These are phyloP conservation scores for Noccaea bulbosa DNA, from an alignment of 345 rosid species.

Conservation along the genomic window DNA sequence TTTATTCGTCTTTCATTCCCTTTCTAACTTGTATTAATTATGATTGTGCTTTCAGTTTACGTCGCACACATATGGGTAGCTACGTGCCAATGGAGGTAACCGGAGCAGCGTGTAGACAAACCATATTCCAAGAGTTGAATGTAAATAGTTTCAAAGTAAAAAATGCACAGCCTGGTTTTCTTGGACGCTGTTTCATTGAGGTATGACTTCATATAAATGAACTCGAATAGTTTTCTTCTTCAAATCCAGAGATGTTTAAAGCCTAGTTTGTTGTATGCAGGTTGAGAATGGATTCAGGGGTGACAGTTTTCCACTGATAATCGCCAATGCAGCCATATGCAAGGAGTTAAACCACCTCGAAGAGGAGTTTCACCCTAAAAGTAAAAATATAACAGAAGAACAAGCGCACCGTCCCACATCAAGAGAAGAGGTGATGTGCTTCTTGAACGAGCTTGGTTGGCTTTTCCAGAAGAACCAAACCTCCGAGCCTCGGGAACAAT, in stretches of 20 bases:
- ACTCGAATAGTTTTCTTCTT: neutral
- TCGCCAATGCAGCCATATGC: constrained; percentile 80
- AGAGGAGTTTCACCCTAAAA: constrained; percentile 58
- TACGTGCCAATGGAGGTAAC: constrained; percentile 59
- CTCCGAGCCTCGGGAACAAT: constrained; percentile 41
- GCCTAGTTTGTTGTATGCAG: constrained; percentile 49
- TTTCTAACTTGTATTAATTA: constrained; percentile 6
- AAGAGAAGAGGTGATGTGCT: constrained; percentile 70
- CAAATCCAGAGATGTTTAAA: neutral
- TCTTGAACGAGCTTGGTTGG: constrained; percentile 95
- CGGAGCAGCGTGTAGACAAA: constrained; percentile 42
- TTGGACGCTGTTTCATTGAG: constrained; percentile 91
- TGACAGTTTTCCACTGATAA: constrained; percentile 77
- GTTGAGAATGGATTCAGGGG: constrained; percentile 91
- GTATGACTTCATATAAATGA: constrained; percentile 47
- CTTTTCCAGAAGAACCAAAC: constrained; percentile 66
- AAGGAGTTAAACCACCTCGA: constrained; percentile 76
- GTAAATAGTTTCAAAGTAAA: constrained; percentile 56
- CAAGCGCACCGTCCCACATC: constrained; percentile 52
- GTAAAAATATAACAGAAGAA: constrained; percentile 51
- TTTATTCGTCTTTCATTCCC: constrained; percentile 3
- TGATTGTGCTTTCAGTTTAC: constrained; percentile 57
- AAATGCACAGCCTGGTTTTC: constrained; percentile 43
- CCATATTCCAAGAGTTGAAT: constrained; percentile 59
- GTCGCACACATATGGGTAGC: constrained; percentile 66